phyloP scores from a whole-genome alignment of 2,329 filamentous ascomycete species.

The Fusarium sp. region DNA sequence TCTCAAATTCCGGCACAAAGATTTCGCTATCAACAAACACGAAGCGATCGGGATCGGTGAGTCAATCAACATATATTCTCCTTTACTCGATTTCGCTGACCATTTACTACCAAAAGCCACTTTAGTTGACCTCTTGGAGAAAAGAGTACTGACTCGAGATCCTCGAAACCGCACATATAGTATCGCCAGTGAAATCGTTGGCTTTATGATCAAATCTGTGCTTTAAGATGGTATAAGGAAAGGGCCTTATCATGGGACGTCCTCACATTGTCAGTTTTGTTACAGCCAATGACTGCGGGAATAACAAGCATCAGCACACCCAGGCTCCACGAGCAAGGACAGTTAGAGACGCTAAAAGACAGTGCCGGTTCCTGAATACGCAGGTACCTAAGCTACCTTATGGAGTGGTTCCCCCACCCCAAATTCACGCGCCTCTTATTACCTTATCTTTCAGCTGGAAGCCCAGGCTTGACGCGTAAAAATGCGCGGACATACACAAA shows the following conservation, averaged over 20 bases:
- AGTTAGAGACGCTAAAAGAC: constrained; percentile 1
- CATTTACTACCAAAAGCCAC: neutral
- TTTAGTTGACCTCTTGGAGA: neutral
- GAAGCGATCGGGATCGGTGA: neutral
- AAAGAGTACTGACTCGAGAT: neutral
- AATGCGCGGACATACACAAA: constrained; percentile 3
- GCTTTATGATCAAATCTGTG: neutral
- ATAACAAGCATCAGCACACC: neutral
- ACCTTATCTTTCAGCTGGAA: neutral
- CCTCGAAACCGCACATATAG: neutral
- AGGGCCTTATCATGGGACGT: neutral
- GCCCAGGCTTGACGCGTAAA: neutral
- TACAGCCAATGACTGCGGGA: neutral
- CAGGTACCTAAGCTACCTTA: neutral
- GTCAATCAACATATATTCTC: neutral
- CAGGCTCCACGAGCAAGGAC: neutral
- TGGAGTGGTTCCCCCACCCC: neutral
- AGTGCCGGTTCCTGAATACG: constrained; percentile 13
- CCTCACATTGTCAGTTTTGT: neutral
- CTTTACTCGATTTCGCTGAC: neutral
- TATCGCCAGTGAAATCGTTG: neutral
- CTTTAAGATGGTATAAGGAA: neutral
- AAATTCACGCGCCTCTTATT: neutral
- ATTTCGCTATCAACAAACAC: neutral
- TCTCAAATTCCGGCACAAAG: neutral